Evolutionary conservation across 306 rosid genomes (phyloP), one percentile per base, ranked within the genome.

Genomic region (Betula pendula): DNA sequence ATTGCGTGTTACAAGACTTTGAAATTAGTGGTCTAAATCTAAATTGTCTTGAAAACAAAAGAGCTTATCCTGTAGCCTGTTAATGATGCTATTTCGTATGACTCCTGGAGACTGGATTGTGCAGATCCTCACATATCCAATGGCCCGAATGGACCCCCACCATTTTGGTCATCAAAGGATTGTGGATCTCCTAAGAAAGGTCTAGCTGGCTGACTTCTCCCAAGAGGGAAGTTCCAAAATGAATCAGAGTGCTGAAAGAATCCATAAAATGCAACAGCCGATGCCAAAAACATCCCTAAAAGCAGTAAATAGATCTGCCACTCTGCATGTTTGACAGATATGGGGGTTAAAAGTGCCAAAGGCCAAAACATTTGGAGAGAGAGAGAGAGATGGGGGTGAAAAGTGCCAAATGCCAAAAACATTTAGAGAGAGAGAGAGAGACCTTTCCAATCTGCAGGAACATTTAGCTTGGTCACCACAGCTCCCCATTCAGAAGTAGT

Each of bases 361-460:
- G 0, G 24, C 9, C 24, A 35, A 38, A 20, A 65, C 70, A 65
- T 38, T 1, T 14, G 7, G 10, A 51, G 9, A 51, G 10, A 51
- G 9, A 29, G 33, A 29, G 33, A 29, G 33, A 29, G 33, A 75
- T 17, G n/a, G 3, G 14, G 40, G 60, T 55, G 7, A 79, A 73
- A 51, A 27, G 62, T 70, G 72, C 25, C 48, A 19, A 17, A 66
- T 0, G 24, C 9, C 24, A 35, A 38, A 20, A 65, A n/a, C 70
- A 65, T 38, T 1, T 14, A 52, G 59, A n/a, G 29, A 15, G 24
- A 72, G 35, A 42, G 43, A 27, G 66, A 6, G n/a, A 7, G 25
- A 90, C 99, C 99, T 92, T 95, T 95, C 99, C 99, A 95, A 76
- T 95, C 97, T 74, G 92, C 89, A 48, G 97, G 97, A 71, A 95